phyloP scores from a whole-genome alignment of 148 eudicot species.

The Nepenthes gracilis region DNA sequence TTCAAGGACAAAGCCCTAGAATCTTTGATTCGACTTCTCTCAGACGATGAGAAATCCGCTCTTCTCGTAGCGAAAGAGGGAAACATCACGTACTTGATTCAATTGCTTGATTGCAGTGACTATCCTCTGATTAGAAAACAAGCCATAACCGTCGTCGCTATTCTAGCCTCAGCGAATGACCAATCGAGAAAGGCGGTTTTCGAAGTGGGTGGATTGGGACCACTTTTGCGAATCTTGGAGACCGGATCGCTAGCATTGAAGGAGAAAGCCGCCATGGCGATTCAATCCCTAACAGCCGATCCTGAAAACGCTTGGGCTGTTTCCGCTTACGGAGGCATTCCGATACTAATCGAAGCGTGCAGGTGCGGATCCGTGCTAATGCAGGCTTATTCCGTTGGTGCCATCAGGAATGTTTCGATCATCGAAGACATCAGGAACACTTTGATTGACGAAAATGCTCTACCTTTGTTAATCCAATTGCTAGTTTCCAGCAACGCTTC shows the following conservation, averaged over 20 bases:
- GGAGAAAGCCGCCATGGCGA: conserved; percentile 47
- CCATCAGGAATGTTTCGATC: conserved; percentile 27
- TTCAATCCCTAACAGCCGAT: conserved; percentile 43
- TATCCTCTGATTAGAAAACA: conserved; percentile 24
- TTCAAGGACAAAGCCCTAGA: conserved; percentile 51
- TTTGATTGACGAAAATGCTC: conserved; percentile 37
- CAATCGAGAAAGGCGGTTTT: conserved; percentile 35
- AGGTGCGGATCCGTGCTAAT: conserved; percentile 27
- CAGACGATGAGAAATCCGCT: conserved; percentile 26
- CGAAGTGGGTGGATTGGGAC: conserved; percentile 60
- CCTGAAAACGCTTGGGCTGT: conserved; percentile 56
- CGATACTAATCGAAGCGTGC: conserved; percentile 34
- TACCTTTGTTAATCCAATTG: conserved; percentile 30
- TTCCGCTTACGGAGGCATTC: conserved; percentile 52
- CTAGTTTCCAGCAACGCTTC: conserved; percentile 23
- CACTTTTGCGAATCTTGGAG: conserved; percentile 35
- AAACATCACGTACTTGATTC: conserved; percentile 26
- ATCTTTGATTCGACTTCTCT: conserved; percentile 26
- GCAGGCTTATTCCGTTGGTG: conserved; percentile 36
- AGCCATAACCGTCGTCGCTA: conserved; percentile 31
- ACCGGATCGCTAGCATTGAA: conserved; percentile 22
- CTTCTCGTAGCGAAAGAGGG: conserved; percentile 33
- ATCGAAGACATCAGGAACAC: conserved; percentile 36
- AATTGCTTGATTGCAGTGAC: conserved; percentile 25
- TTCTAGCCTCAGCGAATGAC: conserved; percentile 27